A percentile compares a stretch with the other conserved stretches of the same genome.
Evolutionary conservation across 2,329 filamentous ascomycete genomes (phyloP).

Genomic region (Sphaerulina musiva): DNA sequence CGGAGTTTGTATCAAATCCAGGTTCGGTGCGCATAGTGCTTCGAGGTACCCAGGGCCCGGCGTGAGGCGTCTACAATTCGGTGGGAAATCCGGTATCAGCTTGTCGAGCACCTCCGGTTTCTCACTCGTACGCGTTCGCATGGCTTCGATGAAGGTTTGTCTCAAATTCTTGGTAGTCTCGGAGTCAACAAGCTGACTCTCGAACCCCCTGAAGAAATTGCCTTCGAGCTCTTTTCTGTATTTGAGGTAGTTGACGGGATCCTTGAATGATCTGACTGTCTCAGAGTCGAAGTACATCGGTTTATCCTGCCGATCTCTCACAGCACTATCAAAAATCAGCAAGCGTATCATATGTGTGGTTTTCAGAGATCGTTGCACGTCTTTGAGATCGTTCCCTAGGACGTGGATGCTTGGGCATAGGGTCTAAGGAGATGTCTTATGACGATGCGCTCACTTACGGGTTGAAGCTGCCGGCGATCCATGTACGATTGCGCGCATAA

Average conservation of each 20-base stretch:
- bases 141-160: conserved; percentile 35
- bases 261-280: conserved; percentile 51
- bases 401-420: too few species aligned
- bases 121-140: conserved; percentile 35
- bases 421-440: not conserved
- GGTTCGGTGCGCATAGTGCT: conserved; percentile 43
- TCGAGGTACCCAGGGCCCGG: conserved; percentile 50
- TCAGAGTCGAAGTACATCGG: conserved; percentile 52
- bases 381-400: not conserved
- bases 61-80: conserved; percentile 43
- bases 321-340: conserved; percentile 10
- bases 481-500: conserved; percentile 59
- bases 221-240: conserved; percentile 41
- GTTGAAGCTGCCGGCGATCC: conserved; percentile 57
- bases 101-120: conserved; percentile 37
- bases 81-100: conserved; percentile 40
- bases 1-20: conserved; percentile 39
- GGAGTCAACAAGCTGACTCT: conserved; percentile 36
- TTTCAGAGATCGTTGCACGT: not conserved
- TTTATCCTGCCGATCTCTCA: conserved; percentile 46
- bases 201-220: conserved; percentile 54
- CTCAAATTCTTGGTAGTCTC: conserved; percentile 33
- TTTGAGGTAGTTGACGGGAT: conserved; percentile 54
- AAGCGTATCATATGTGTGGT: not conserved
- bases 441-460: conserved; percentile 25